These are phyloP conservation scores for Byssochlamys sp. DNA, from an alignment of 2,329 filamentous ascomycete species.

Conservation along the genomic window DNA sequence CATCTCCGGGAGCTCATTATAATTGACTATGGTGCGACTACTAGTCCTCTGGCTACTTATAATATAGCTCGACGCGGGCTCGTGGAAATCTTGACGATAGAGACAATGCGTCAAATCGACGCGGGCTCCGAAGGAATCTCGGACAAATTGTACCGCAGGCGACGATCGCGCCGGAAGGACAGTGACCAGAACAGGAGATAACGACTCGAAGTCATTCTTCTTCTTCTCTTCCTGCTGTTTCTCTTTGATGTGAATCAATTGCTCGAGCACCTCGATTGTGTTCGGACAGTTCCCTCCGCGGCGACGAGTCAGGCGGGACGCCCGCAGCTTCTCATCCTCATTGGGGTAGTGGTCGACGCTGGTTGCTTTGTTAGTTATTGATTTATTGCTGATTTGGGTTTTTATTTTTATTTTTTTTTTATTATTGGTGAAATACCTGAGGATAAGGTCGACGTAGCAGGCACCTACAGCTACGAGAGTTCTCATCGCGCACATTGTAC, in stretches of 20 bases:
- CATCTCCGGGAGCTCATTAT: slow-evolving; percentile 61
- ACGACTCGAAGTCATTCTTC: not conserved
- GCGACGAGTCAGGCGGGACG: slow-evolving; percentile 48
- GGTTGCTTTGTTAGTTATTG: slow-evolving; percentile 3
- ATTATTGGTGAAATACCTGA: slow-evolving; percentile 38
- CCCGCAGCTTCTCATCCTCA: slow-evolving; percentile 65
- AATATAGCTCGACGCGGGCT: slow-evolving; percentile 61
- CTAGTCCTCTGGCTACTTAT: slow-evolving; percentile 51
- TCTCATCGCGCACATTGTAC: slow-evolving; percentile 30
- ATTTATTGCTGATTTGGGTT: not conserved
- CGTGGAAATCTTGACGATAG: slow-evolving; percentile 44
- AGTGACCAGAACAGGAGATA: slow-evolving; percentile 30
- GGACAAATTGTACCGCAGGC: slow-evolving; percentile 43
- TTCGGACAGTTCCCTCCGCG: slow-evolving; percentile 67
- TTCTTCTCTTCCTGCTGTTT: not conserved
- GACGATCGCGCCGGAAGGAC: slow-evolving; percentile 48
- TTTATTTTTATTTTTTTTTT: slow-evolving; percentile 12
- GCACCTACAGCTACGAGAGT: slow-evolving; percentile 55
- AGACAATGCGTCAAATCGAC: slow-evolving; percentile 50
- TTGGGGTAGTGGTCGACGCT: slow-evolving; percentile 58
- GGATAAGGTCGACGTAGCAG: slow-evolving; percentile 60
- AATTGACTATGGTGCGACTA: slow-evolving; percentile 61
- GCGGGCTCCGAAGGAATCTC: slow-evolving; percentile 42
- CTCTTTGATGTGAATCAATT: slow-evolving; percentile 39
- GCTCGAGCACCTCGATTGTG: slow-evolving; percentile 59